Evolutionary conservation across 2,329 filamentous ascomycete species (phyloP).

Genomic region (Thielaviopsis musarum): DNA sequence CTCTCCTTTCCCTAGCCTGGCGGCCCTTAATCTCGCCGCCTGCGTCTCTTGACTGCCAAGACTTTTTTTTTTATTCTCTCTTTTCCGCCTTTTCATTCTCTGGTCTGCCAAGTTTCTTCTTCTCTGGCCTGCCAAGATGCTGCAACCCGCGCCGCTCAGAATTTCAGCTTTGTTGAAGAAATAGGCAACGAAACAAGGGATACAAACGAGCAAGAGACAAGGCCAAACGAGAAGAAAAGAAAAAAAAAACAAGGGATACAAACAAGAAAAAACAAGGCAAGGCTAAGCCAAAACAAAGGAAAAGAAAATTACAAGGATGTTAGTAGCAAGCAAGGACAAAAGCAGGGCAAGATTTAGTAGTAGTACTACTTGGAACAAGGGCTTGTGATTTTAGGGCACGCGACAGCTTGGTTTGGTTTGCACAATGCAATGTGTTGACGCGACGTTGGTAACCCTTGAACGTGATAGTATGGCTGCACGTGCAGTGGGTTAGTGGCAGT

Average conservation of each 20-base stretch:
- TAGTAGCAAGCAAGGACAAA: neutral
- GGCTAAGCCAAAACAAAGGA: neutral
- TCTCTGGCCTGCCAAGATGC: too few species aligned
- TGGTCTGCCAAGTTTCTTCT: neutral
- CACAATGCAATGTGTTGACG: too few species aligned
- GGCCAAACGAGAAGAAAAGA: neutral
- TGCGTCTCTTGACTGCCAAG: neutral
- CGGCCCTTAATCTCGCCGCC: neutral
- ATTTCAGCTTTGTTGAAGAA: neutral
- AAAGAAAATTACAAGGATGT: neutral
- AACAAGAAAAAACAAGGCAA: too few species aligned
- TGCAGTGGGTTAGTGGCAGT: neutral
- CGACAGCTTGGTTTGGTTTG: neutral
- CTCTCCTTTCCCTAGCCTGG: neutral
- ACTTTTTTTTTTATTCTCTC: conserved; percentile 2
- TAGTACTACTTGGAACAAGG: neutral
- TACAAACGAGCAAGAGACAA: too few species aligned
- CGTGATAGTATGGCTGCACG: neutral
- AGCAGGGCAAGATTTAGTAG: neutral
- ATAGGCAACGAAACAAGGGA: neutral
- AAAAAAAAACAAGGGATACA: too few species aligned
- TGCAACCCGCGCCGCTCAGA: neutral
- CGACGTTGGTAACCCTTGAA: neutral
- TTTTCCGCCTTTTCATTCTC: neutral
- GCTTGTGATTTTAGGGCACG: neutral